Percentiles rank a stretch among this genome's conserved stretches.
These are phyloP conservation scores for Dendrocalamus sinicus DNA, from an alignment of 176 grass and related monocot species.

Conservation along the genomic window DNA sequence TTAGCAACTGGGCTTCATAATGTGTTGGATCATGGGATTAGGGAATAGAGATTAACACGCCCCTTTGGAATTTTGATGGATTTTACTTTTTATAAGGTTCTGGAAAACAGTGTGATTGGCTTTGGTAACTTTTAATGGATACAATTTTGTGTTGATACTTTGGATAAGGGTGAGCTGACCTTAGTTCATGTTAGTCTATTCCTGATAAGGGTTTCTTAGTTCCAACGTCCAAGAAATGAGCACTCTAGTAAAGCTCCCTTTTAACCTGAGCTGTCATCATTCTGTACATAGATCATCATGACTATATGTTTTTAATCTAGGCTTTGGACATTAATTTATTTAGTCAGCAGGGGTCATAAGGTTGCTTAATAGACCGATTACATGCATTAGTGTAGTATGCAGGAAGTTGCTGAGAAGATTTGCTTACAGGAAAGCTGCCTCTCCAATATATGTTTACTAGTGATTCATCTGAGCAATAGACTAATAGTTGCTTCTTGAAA, in stretches of 20 bases:
- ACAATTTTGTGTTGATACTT: not conserved
- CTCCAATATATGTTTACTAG: not conserved
- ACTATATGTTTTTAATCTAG: not conserved
- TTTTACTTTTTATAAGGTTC: not conserved
- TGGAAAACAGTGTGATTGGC: not conserved
- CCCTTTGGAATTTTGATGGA: not conserved
- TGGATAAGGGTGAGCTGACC: not conserved
- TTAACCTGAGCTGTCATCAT: not conserved
- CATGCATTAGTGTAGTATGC: not conserved
- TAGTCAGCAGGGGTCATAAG: not conserved
- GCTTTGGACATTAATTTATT: not conserved
- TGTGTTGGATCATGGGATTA: conserved; percentile 31
- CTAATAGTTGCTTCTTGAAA: not conserved
- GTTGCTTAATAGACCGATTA: not conserved
- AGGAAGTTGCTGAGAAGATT: not conserved
- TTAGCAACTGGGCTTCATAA: not conserved
- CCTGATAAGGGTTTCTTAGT: not conserved
- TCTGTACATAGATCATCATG: not conserved
- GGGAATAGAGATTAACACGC: not conserved
- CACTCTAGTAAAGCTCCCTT: not conserved
- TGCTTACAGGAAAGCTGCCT: not conserved
- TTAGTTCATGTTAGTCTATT: conserved; percentile 1
- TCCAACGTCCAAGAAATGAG: not conserved
- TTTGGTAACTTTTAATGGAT: not conserved
- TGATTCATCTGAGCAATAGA: not conserved